These are phyloP conservation scores for Metschnikowia lochheadii DNA, from an alignment of 805 yeast genomes.

Conservation along the genomic window DNA sequence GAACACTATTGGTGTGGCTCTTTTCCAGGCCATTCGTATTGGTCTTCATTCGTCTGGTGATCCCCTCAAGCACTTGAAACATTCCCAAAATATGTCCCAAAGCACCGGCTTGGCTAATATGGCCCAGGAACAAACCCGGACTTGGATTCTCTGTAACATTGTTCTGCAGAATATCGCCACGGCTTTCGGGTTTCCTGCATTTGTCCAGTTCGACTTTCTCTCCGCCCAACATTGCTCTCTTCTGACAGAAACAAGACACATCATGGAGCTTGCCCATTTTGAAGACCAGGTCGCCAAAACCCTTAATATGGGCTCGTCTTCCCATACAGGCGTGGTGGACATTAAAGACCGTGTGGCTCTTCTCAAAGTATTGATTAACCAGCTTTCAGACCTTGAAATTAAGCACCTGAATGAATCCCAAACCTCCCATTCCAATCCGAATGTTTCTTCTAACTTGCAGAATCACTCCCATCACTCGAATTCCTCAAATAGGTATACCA, in stretches of 20 bases:
- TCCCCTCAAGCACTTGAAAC: too few relatives aligned
- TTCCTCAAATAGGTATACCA: conserved; percentile 56
- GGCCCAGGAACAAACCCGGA: conserved; percentile 72
- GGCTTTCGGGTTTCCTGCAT: conserved; percentile 92
- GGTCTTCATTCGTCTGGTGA: conserved; percentile 68
- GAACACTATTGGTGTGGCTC: conserved; percentile 91
- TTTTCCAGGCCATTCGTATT: conserved; percentile 86
- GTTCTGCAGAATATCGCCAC: conserved; percentile 89
- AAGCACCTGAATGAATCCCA: conserved; percentile 38
- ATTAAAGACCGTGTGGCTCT: conserved; percentile 72
- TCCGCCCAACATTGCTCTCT: conserved; percentile 44
- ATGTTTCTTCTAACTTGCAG: too few relatives aligned
- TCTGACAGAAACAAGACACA: conserved; percentile 61
- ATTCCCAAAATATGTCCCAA: conserved; percentile 9
- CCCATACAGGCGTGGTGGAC: conserved; percentile 60
- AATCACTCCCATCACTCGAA: too few relatives aligned
- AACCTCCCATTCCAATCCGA: too few relatives aligned
- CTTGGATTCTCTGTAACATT: conserved; percentile 92
- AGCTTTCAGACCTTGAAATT: conserved; percentile 73
- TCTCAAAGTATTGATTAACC: conserved; percentile 62
- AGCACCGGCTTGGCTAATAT: conserved; percentile 16
- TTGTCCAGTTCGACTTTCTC: conserved; percentile 73
- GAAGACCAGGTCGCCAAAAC: conserved; percentile 83
- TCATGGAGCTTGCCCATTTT: conserved; percentile 79
- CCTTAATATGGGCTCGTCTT: conserved; percentile 64